phyloP scores from a whole-genome alignment of 2,329 filamentous ascomycete genomes.

The Aspergillus novofumigatus region DNA sequence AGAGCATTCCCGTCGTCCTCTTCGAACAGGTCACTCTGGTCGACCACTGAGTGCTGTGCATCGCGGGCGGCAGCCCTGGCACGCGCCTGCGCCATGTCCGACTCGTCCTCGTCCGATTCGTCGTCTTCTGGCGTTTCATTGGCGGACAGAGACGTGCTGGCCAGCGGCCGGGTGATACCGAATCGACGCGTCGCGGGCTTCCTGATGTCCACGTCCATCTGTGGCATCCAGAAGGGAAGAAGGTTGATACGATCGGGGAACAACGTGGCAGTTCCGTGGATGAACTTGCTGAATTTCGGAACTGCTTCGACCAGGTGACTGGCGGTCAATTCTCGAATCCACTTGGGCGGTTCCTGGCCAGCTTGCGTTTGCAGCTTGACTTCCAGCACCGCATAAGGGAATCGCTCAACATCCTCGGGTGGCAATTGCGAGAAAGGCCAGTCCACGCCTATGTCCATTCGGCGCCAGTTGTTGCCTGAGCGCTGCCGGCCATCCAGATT shows the following conservation, averaged over 20 bases:
- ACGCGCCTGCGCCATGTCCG: conserved; percentile 7
- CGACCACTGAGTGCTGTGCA: conserved; percentile 26
- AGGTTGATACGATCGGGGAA: conserved; percentile 85
- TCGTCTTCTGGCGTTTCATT: conserved; percentile 72
- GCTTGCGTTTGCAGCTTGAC: conserved; percentile 97
- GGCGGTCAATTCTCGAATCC: conserved; percentile 88
- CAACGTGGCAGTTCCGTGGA: conserved; percentile 84
- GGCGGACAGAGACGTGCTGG: conserved; percentile 70
- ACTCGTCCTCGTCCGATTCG: conserved; percentile 63
- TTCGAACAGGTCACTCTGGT: conserved; percentile 45
- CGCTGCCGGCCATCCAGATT: conserved; percentile 78
- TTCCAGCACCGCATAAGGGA: conserved; percentile 93
- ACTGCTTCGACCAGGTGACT: conserved; percentile 98
- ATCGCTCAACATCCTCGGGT: conserved; percentile 77
- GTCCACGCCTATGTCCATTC: conserved; percentile 96
- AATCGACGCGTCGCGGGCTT: conserved; percentile 87
- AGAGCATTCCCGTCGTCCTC: conserved; percentile 47
- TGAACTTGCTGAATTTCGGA: conserved; percentile 98
- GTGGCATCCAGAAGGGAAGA: conserved; percentile 94
- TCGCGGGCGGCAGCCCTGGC: neutral
- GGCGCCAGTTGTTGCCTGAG: conserved; percentile 85
- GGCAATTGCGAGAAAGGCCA: conserved; percentile 89
- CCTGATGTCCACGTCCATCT: conserved; percentile 96
- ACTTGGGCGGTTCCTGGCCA: conserved; percentile 90
- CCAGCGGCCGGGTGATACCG: conserved; percentile 76